These are phyloP conservation scores for Aspergillus ostianus DNA, from an alignment of 495 filamentous ascomycete species.

Conservation along the genomic window DNA sequence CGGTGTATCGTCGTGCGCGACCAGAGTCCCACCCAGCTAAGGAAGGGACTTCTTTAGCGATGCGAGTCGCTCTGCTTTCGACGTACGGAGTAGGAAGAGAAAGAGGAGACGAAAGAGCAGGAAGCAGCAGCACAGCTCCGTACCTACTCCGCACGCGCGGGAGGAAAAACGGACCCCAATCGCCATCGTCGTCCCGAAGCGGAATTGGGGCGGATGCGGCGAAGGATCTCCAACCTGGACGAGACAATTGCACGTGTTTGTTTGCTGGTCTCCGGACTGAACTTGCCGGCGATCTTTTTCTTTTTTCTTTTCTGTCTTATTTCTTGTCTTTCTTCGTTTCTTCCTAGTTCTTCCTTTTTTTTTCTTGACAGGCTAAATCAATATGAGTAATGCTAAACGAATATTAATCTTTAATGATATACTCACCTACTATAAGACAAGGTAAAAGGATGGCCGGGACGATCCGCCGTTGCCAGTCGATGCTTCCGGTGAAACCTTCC, in stretches of 20 bases:
- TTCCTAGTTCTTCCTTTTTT: too few relatives aligned
- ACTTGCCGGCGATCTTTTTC: background rate
- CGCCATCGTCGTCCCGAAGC: background rate
- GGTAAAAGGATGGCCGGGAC: background rate
- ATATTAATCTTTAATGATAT: too few relatives aligned
- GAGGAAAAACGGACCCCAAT: background rate
- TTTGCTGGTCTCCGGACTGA: background rate
- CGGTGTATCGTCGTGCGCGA: background rate
- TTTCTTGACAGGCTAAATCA: too few relatives aligned
- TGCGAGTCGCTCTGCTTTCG: background rate
- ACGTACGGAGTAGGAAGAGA: background rate
- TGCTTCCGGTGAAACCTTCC: background rate
- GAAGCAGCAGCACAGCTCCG: too few relatives aligned
- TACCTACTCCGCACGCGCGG: background rate
- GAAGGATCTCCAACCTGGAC: background rate
- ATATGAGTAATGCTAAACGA: too few relatives aligned
- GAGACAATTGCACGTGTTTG: background rate
- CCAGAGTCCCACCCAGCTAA: background rate
- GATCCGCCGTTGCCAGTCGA: background rate
- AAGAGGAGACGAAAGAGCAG: too few relatives aligned
- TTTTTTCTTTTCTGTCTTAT: background rate
- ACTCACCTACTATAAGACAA: too few relatives aligned
- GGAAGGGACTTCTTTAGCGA: background rate
- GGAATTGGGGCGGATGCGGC: background rate
- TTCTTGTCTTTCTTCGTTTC: background rate